Evolutionary conservation across 2,329 filamentous ascomycete genomes (phyloP).

Genomic region (Talaromyces sp.): DNA sequence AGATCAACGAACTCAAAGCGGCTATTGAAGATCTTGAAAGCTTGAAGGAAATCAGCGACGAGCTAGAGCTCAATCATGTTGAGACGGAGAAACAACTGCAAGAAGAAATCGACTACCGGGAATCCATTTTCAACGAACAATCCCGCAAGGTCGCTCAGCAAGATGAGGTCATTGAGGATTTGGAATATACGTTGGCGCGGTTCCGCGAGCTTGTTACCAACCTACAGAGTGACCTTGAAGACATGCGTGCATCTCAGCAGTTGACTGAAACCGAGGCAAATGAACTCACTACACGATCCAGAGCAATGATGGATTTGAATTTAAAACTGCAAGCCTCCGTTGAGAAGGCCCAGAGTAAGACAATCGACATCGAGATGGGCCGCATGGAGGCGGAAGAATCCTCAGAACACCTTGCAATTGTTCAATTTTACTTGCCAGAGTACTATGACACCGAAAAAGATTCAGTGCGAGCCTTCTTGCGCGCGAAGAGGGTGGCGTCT

Average conservation of each 20-base stretch:
- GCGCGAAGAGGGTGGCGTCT: constrained; percentile 83
- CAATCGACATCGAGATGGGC: constrained; percentile 84
- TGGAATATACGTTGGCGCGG: constrained; percentile 82
- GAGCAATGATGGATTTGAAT: constrained; percentile 95
- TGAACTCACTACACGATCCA: constrained; percentile 80
- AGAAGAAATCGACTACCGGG: constrained; percentile 86
- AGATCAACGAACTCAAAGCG: constrained; percentile 76
- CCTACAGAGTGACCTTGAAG: constrained; percentile 80
- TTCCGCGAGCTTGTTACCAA: constrained; percentile 87
- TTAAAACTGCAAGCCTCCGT: constrained; percentile 88
- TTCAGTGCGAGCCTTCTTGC: constrained; percentile 80
- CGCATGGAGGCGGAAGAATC: constrained; percentile 87
- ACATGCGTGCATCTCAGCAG: constrained; percentile 86
- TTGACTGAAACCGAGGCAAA: constrained; percentile 91
- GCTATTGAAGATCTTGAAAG: constrained; percentile 84
- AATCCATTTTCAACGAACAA: constrained; percentile 79
- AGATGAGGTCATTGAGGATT: constrained; percentile 75
- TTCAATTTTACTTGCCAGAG: constrained; percentile 85
- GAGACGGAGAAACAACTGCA: constrained; percentile 93
- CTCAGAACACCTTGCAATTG: constrained; percentile 79
- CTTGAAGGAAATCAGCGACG: constrained; percentile 88
- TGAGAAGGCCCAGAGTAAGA: constrained; percentile 87
- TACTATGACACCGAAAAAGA: constrained; percentile 75
- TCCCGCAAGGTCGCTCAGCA: constrained; percentile 69
- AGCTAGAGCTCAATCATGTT: constrained; percentile 88